Percentiles rank a stretch among this genome's conserved stretches.
Evolutionary conservation across 352 stramenopile genomes (phyloP).

Genomic region (Elongisporangium undulatum): DNA sequence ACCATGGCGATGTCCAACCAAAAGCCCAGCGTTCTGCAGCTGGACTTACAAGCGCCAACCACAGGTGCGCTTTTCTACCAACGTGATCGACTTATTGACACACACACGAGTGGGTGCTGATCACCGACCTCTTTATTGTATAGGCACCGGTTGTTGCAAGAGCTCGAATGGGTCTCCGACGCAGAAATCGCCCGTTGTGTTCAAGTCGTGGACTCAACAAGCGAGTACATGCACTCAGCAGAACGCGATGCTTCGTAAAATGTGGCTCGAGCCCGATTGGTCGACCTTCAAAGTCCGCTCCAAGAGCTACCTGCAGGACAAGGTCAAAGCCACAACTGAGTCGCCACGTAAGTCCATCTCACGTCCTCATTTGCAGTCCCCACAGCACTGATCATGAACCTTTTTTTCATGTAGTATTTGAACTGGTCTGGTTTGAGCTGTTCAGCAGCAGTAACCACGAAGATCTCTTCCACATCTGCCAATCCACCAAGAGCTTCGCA

Average conservation of each 20-base stretch:
- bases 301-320: constrained; percentile 69
- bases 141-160: constrained; percentile 12
- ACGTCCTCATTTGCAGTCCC: not conserved
- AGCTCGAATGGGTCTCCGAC: constrained; percentile 7
- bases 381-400: not conserved
- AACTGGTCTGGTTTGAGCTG: constrained; percentile 81
- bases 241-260: constrained; percentile 41
- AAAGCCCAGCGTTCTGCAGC: not conserved
- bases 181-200: constrained; percentile 25
- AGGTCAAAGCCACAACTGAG: constrained; percentile 53
- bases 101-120: not conserved
- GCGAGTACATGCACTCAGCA: constrained; percentile 42
- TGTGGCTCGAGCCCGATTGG: constrained; percentile 69
- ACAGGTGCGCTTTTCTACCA: too few relatives aligned
- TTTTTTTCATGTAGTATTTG: constrained; percentile 43
- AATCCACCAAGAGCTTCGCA: constrained; percentile 67
- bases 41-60: not conserved
- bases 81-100: too few relatives aligned
- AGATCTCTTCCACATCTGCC: constrained; percentile 60
- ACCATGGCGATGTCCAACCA: not conserved
- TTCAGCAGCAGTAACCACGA: constrained; percentile 56
- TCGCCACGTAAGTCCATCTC: constrained; percentile 40
- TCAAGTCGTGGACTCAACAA: constrained; percentile 43
- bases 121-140: not conserved
- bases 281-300: constrained; percentile 60